Conservation (phyloP, 768 basidiomycete species). For the Galerina marginata region DNA sequence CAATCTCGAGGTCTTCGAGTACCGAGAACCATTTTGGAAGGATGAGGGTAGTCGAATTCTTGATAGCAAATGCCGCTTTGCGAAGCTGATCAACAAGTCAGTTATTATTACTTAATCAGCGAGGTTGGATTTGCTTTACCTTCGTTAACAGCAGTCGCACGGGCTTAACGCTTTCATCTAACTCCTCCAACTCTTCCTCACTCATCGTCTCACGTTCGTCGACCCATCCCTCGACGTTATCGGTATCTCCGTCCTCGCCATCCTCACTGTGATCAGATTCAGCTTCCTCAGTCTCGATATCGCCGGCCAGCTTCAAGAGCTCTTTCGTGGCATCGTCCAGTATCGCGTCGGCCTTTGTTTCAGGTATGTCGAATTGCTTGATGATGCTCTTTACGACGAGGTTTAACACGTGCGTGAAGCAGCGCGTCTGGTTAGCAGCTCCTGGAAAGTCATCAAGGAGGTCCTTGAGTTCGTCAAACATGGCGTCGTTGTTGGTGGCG, state of each 20-base stretch:
- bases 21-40: slow-evolving; percentile 23
- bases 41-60: slow-evolving; percentile 21
- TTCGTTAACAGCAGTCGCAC: slow-evolving; percentile 36
- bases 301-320: not conserved
- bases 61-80: slow-evolving; percentile 13
- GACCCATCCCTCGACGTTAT: not conserved
- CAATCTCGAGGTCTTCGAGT: slow-evolving; percentile 18
- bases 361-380: slow-evolving; percentile 31
- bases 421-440: slow-evolving; percentile 26
- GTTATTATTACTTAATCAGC: slow-evolving; percentile 8
- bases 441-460: slow-evolving; percentile 29
- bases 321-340: slow-evolving; percentile 3
- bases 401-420: slow-evolving; percentile 44
- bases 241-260: not conserved
- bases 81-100: slow-evolving; percentile 22
- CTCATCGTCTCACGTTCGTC: slow-evolving; percentile 7
- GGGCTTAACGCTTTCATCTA: slow-evolving; percentile 25
- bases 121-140: slow-evolving; percentile 24
- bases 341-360: not conserved
- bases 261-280: not conserved
- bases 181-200: slow-evolving; percentile 18
- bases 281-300: not conserved
- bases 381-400: slow-evolving; percentile 38
- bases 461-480: slow-evolving; percentile 24
- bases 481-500: too few species aligned